A percentile compares a stretch with the other conserved stretches of the same genome.
These are phyloP conservation scores for Calocera viscosa DNA, from an alignment of 768 basidiomycete genomes.

Conservation along the genomic window DNA sequence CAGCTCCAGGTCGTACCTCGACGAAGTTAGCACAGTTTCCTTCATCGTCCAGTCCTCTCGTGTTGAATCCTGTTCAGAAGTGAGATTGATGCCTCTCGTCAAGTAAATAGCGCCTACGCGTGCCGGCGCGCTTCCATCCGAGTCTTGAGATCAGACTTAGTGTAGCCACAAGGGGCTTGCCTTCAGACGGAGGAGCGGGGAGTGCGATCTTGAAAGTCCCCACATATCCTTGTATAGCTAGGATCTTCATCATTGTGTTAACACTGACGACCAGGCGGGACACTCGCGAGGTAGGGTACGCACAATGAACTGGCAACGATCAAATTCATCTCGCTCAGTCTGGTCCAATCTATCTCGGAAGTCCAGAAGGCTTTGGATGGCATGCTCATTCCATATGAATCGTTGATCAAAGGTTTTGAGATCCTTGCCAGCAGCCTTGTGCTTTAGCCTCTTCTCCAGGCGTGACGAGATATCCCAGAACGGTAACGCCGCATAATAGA, in stretches of 20 bases:
- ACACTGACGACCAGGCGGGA: neutral
- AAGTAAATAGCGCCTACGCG: constrained; percentile 33
- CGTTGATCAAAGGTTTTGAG: constrained; percentile 60
- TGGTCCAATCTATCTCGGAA: constrained; percentile 70
- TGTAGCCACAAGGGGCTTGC: constrained; percentile 58
- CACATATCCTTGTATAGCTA: constrained; percentile 89
- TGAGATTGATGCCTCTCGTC: neutral
- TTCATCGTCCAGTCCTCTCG: constrained; percentile 89
- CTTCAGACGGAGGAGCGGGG: constrained; percentile 61
- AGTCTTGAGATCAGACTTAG: constrained; percentile 75
- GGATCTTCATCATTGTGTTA: constrained; percentile 39
- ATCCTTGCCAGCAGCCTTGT: constrained; percentile 31
- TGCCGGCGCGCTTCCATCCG: constrained; percentile 91
- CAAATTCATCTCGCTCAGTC: constrained; percentile 58
- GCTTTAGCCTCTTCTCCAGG: constrained; percentile 52
- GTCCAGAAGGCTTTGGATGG: constrained; percentile 73
- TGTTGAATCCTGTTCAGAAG: constrained; percentile 49
- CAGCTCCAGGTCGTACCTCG: constrained; percentile 45
- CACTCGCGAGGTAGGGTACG: no score
- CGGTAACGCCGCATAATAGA: constrained; percentile 78
- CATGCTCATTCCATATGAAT: constrained; percentile 92
- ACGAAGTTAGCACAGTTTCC: constrained; percentile 94
- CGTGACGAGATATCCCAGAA: constrained; percentile 85
- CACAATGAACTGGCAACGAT: constrained; percentile 75
- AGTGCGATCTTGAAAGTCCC: constrained; percentile 69